Evolutionary conservation across 2,329 filamentous ascomycete species (phyloP), one percentile per base, ranked within the genome.

Genomic region (Dothideomycetidae sp.): DNA sequence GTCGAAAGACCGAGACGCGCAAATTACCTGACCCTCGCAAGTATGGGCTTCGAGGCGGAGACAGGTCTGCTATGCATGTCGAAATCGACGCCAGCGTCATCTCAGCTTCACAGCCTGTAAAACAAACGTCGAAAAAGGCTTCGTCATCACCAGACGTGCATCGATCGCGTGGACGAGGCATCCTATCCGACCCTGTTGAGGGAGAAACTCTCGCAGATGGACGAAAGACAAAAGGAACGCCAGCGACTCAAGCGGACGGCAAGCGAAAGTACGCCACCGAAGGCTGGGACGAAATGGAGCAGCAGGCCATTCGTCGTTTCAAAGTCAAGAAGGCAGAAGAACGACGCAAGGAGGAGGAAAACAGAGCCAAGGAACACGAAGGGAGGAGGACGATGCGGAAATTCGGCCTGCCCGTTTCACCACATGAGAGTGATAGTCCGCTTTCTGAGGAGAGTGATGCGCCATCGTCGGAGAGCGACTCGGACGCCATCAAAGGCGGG

Each of bases 341-440:
- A 2, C 23, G 30, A 5, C 31, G 28, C 3, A 28, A 40, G 13
- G 34, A 37, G 14, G 16, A 19, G 28, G 31, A 23, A 34, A 31
- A 19, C 10, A 37, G 35, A 15, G 29, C 32, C 23, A 26, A 37
- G 18, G 36, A 36, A 30, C 35, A 42, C 5, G 36, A 28, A 5
- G 33, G 40, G 11, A 29, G 42, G n/a, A 39, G 42, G 16, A 18
- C 18, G 5, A 38, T 31, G 30, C 30, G 36, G 28, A 15, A 31
- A 13, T 21, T 19, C 13, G 36, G 36, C 7, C 28, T 12, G 10
- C 16, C 31, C 17, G 13, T 38, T 14, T 31, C 28, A 28, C 18
- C 29, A 12, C 36, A 38, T n/a, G 13, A 5, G 3, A 38, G 36
- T 16, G 36, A 38, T 14, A 38, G 29, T 11, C 29, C 19, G 19